Percentiles rank a stretch among this genome's conserved stretches.
Conservation (phyloP, 106 monocot genomes). For the Dioscorea alata region DNA sequence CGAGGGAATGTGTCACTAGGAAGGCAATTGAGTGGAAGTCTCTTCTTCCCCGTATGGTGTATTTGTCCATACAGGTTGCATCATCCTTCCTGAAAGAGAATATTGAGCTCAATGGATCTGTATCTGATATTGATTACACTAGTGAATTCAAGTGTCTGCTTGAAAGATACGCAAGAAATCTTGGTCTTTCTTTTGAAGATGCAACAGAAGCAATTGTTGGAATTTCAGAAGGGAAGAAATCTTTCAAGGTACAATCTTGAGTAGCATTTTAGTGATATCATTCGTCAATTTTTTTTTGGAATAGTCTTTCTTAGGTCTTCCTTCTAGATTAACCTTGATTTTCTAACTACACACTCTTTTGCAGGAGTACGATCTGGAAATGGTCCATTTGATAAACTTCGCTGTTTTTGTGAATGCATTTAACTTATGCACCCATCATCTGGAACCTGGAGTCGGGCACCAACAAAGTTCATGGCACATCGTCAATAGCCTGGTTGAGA, state of each 20-base stretch:
- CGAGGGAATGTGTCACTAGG: conserved; percentile 17
- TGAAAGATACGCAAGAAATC: conserved; percentile 44
- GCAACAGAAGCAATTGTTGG: conserved; percentile 37
- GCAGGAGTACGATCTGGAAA: conserved; percentile 54
- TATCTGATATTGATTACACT: conserved; percentile 3
- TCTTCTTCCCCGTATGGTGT: conserved; percentile 62
- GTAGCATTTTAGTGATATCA: too few relatives aligned
- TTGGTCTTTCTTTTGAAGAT: conserved; percentile 61
- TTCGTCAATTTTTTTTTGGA: too few relatives aligned
- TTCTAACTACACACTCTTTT: neutral
- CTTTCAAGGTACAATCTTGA: conserved; percentile 46
- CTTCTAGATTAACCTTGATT: neutral
- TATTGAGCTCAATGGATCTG: conserved; percentile 27
- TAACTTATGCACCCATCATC: conserved; percentile 26
- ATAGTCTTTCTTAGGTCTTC: too few relatives aligned
- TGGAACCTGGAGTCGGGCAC: conserved; percentile 1
- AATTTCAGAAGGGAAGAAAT: conserved; percentile 39
- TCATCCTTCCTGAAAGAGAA: conserved; percentile 41
- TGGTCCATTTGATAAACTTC: conserved; percentile 63
- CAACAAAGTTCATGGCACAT: conserved; percentile 41
- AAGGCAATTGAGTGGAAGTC: conserved; percentile 55
- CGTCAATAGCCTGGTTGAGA: conserved; percentile 54
- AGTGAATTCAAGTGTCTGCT: conserved; percentile 49
- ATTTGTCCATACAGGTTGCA: conserved; percentile 51
- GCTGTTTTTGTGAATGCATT: conserved; percentile 80